Conservation (phyloP, 2,329 filamentous ascomycete species). For the Calonectria henricotiae region DNA sequence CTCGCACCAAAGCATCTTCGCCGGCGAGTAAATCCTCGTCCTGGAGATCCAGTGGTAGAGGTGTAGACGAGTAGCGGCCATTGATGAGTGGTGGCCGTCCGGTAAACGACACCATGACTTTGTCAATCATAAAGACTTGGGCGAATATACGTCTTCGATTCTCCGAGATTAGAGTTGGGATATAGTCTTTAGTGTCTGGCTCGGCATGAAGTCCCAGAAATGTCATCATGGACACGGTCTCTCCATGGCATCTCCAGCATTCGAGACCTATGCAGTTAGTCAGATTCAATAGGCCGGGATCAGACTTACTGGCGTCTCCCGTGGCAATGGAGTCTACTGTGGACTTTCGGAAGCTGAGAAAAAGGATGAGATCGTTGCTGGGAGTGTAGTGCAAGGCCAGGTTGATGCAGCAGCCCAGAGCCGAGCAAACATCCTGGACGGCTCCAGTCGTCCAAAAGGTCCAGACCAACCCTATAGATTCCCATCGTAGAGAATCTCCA, state of each 20-base stretch:
- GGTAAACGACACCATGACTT: constrained; percentile 61
- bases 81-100: constrained; percentile 59
- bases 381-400: constrained; percentile 50
- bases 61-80: constrained; percentile 27
- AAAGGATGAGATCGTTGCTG: constrained; percentile 60
- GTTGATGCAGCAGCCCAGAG: constrained; percentile 56
- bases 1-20: neutral
- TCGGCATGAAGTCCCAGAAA: constrained; percentile 58
- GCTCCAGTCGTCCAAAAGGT: constrained; percentile 42
- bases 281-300: accelerated
- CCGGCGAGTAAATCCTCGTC: constrained; percentile 26
- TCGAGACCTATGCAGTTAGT: constrained; percentile 54
- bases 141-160: constrained; percentile 55
- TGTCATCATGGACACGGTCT: constrained; percentile 57
- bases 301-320: constrained; percentile 61
- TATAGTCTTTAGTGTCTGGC: constrained; percentile 48
- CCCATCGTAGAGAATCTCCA: constrained; percentile 62
- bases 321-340: constrained; percentile 59
- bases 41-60: constrained; percentile 26
- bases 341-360: constrained; percentile 56
- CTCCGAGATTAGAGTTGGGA: constrained; percentile 58
- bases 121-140: constrained; percentile 57
- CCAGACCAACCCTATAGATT: constrained; percentile 62
- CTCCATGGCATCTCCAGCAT: constrained; percentile 59
- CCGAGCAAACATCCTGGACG: constrained; percentile 29